These are phyloP conservation scores for Amphirosellinia nigrospora DNA, from an alignment of 495 filamentous ascomycete species.

Conservation along the genomic window DNA sequence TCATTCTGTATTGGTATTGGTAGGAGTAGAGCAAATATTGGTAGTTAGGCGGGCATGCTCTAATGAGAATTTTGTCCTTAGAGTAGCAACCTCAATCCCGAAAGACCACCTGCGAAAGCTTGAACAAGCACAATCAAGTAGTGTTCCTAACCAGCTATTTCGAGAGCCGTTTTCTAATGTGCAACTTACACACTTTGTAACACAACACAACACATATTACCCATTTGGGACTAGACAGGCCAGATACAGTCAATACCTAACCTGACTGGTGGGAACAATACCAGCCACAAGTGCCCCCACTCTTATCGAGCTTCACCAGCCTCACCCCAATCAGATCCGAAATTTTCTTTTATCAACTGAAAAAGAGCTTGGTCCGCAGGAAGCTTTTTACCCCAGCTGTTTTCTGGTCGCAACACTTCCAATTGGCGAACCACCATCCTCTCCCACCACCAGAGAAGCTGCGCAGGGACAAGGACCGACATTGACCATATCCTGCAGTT, in stretches of 20 bases:
- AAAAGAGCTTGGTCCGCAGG: slow-evolving; percentile 8
- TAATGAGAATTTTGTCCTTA: background rate
- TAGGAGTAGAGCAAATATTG: background rate
- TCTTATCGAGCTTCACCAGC: slow-evolving; percentile 28
- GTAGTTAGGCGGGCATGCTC: background rate
- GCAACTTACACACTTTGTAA: background rate
- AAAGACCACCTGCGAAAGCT: background rate
- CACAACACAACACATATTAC: background rate
- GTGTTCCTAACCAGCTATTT: background rate
- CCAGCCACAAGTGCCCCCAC: slow-evolving; percentile 25
- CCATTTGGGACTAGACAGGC: background rate
- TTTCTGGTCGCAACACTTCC: slow-evolving; percentile 21
- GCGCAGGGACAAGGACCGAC: slow-evolving; percentile 32
- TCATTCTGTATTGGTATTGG: too few species aligned
- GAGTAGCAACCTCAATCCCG: background rate
- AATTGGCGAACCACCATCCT: slow-evolving; percentile 21
- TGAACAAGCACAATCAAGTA: too few species aligned
- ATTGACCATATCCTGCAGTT: slow-evolving; percentile 31
- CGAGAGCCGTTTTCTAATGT: background rate
- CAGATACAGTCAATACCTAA: background rate
- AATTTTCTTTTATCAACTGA: slow-evolving; percentile 27
- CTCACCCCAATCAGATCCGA: slow-evolving; percentile 9
- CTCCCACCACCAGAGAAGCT: slow-evolving; percentile 34
- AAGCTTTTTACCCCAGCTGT: slow-evolving; percentile 26
- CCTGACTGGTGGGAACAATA: background rate